Conservation (phyloP, 768 basidiomycete genomes). For the Lyophyllum shimeji region DNA sequence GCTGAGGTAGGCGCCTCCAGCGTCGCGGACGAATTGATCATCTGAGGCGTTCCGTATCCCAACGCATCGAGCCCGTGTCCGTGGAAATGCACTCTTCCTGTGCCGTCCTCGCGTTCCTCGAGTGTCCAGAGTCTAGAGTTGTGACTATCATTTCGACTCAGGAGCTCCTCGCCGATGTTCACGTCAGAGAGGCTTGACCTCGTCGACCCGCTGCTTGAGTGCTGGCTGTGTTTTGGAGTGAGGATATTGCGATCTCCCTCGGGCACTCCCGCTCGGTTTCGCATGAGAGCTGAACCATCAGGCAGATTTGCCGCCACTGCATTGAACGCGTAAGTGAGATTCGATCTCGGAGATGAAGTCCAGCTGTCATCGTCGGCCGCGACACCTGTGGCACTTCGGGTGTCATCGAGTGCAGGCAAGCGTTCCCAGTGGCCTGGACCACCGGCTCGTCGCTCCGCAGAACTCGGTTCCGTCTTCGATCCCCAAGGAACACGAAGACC, state of each 20-base stretch:
- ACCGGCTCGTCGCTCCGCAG: background rate
- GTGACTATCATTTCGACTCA: conserved; percentile 16
- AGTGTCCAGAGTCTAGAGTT: conserved; percentile 35
- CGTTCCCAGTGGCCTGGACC: conserved; percentile 10
- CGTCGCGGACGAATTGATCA: background rate
- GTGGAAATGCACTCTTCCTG: conserved; percentile 37
- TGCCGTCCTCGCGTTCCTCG: conserved; percentile 38
- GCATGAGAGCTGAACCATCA: conserved; percentile 8
- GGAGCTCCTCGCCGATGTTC: conserved; percentile 4
- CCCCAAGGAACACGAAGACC: conserved; percentile 33
- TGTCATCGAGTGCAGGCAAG: conserved; percentile 29
- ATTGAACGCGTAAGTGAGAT: conserved; percentile 49
- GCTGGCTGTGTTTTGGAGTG: conserved; percentile 21
- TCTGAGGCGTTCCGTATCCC: conserved; percentile 6
- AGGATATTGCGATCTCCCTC: conserved; percentile 21
- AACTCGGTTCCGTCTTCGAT: background rate
- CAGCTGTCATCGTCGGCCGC: conserved; percentile 30
- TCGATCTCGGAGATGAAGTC: conserved; percentile 41
- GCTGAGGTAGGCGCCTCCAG: conserved; percentile 7
- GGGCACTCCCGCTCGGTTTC: background rate
- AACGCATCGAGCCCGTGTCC: conserved; percentile 17
- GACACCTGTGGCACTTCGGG: background rate
- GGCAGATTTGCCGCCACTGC: conserved; percentile 45
- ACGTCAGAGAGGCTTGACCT: conserved; percentile 6
- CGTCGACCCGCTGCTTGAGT: conserved; percentile 13